phyloP scores from a whole-genome alignment of 163 green algal species.

The Scenedesmus sp. region DNA sequence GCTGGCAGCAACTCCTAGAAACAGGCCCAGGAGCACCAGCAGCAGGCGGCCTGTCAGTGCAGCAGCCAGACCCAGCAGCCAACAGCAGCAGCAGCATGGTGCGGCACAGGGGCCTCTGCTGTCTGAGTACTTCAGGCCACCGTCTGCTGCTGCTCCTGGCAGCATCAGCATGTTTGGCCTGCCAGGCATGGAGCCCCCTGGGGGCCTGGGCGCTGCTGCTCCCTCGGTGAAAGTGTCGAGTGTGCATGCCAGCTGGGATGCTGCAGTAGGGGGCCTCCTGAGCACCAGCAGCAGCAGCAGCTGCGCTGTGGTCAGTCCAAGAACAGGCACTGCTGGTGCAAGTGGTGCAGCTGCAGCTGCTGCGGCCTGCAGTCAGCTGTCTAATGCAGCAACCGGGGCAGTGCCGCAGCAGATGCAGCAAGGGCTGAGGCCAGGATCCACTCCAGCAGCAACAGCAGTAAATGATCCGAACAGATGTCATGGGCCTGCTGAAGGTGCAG shows the following conservation, averaged over 20 bases:
- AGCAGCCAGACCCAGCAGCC: neutral
- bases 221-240: conserved; percentile 7
- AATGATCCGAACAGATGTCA: neutral
- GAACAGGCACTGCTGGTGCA: neutral
- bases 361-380: neutral
- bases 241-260: conserved; percentile 37
- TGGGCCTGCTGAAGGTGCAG: neutral
- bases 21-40: neutral
- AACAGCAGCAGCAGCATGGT: neutral
- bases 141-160: conserved; percentile 40
- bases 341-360: neutral
- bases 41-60: neutral
- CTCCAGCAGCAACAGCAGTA: neutral
- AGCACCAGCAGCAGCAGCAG: conserved; percentile 2
- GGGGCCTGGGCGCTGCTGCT: neutral
- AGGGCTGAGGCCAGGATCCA: neutral
- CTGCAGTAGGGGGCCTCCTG: neutral
- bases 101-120: neutral
- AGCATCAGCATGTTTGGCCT: conserved; percentile 23
- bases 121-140: conserved; percentile 39
- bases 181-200: conserved; percentile 31
- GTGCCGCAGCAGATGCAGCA: neutral
- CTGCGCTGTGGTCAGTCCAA: neutral
- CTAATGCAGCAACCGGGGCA: neutral
- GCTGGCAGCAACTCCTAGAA: conserved; percentile 13